These are phyloP conservation scores for Camellia granthamiana DNA, from an alignment of 148 eudicot species.

Conservation along the genomic window DNA sequence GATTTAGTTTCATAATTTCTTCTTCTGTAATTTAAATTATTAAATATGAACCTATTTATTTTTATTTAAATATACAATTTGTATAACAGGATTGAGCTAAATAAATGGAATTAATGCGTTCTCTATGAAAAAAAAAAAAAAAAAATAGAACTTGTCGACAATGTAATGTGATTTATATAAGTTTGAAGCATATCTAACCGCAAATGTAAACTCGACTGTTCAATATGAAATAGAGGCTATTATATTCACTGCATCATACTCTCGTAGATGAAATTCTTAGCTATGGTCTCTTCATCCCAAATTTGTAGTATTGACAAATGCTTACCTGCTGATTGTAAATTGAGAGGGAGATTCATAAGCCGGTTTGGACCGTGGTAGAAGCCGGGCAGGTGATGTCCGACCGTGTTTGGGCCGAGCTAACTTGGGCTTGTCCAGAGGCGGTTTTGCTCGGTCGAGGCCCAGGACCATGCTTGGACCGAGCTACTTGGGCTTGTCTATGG, in stretches of 20 bases:
- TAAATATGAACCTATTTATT: too few relatives aligned
- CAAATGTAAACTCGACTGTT: constrained; percentile 16
- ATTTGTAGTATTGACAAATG: not conserved
- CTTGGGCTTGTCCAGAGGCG: too few relatives aligned
- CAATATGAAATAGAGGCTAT: not conserved
- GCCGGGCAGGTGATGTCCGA: too few relatives aligned
- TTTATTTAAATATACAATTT: not conserved
- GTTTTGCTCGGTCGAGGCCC: too few relatives aligned
- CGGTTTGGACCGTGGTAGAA: too few relatives aligned
- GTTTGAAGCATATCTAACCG: constrained; percentile 28
- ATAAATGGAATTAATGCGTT: constrained; percentile 32
- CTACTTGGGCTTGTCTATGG: too few relatives aligned
- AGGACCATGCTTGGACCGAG: too few relatives aligned
- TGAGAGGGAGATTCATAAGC: too few relatives aligned
- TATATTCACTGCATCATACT: not conserved
- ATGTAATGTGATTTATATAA: constrained; percentile 24
- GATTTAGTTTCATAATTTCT: too few relatives aligned
- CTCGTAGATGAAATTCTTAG: not conserved
- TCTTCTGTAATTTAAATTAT: too few relatives aligned
- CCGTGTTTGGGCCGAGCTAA: too few relatives aligned
- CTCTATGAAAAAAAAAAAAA: constrained; percentile 19
- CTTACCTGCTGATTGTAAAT: not conserved
- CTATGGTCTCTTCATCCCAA: constrained; percentile 2
- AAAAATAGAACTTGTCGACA: constrained; percentile 34
- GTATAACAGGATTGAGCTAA: constrained; percentile 51